Percentiles rank a stretch among this genome's conserved stretches.
phyloP scores from a whole-genome alignment of 768 basidiomycete species.

The Hemileccinum impolitum region DNA sequence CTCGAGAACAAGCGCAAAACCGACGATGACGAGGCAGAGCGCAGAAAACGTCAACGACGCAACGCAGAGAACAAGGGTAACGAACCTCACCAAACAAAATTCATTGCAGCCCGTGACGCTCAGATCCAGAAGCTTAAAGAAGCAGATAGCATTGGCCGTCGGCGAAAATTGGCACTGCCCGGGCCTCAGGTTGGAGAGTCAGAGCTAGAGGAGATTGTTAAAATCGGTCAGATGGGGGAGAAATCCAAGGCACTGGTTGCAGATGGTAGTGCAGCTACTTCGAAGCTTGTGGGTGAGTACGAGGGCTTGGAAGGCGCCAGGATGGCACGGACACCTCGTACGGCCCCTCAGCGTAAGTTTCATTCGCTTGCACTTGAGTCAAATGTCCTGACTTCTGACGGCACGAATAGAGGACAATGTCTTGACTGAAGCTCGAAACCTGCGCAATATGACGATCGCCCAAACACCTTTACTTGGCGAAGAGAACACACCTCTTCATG shows the following conservation, averaged over 20 bases:
- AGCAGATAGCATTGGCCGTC: conserved; percentile 88
- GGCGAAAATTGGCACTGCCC: conserved; percentile 82
- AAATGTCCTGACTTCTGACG: conserved; percentile 9
- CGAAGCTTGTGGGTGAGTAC: conserved; percentile 87
- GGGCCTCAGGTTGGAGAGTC: conserved; percentile 89
- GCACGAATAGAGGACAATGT: conserved; percentile 81
- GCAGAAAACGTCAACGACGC: conserved; percentile 83
- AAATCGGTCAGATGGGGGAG: conserved; percentile 93
- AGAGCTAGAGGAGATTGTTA: conserved; percentile 97
- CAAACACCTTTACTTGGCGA: conserved; percentile 96
- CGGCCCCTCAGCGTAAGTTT: conserved; percentile 85
- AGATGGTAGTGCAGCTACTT: conserved; percentile 80
- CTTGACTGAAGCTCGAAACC: conserved; percentile 90
- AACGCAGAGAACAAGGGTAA: conserved; percentile 60
- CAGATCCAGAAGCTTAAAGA: conserved; percentile 98
- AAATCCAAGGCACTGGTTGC: conserved; percentile 81
- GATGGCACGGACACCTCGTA: conserved; percentile 93
- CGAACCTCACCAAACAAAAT: conserved; percentile 81
- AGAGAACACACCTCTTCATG: conserved; percentile 93
- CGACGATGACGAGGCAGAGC: conserved; percentile 90
- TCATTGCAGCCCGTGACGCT: conserved; percentile 93
- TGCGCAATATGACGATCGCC: conserved; percentile 87
- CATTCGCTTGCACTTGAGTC: not conserved
- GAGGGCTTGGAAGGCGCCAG: conserved; percentile 83
- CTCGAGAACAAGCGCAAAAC: conserved; percentile 94